Evolutionary conservation across 1,139 yeast species (phyloP).

Genomic region (Lodderomyces pseudojiufengensis): DNA sequence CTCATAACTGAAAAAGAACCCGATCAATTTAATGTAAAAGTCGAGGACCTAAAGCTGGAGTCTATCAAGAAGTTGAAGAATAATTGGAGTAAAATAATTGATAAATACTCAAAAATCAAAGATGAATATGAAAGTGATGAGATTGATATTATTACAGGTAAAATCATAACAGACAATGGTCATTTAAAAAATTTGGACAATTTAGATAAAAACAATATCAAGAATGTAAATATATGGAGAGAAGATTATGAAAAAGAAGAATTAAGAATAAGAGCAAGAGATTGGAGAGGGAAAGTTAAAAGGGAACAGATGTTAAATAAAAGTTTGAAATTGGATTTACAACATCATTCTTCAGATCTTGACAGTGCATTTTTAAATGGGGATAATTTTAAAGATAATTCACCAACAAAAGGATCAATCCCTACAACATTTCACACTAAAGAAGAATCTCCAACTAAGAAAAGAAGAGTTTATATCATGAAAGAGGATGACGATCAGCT

Average conservation of each 20-base stretch:
- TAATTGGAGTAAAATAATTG: constrained; percentile 55
- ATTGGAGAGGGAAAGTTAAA: too few relatives aligned
- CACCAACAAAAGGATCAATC: constrained; percentile 15
- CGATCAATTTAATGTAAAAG: constrained; percentile 10
- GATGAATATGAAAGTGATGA: constrained; percentile 57
- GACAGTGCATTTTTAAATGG: background rate
- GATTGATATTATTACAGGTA: constrained; percentile 59
- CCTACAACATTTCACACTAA: constrained; percentile 6
- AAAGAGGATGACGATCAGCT: background rate
- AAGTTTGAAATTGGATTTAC: too few relatives aligned
- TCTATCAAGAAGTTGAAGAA: constrained; percentile 31
- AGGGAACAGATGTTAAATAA: too few relatives aligned
- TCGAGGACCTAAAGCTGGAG: constrained; percentile 23
- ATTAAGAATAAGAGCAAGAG: too few relatives aligned
- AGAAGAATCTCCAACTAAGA: constrained; percentile 17
- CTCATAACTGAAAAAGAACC: constrained; percentile 1
- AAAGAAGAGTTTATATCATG: constrained; percentile 7
- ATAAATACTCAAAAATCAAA: constrained; percentile 49
- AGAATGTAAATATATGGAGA: too few relatives aligned
- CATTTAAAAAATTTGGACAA: constrained; percentile 41
- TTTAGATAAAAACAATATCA: constrained; percentile 2
- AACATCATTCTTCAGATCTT: background rate
- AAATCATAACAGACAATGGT: constrained; percentile 58
- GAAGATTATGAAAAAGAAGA: too few relatives aligned
- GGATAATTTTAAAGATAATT: constrained; percentile 1